Percentiles rank a stretch among this genome's conserved stretches.
These are phyloP conservation scores for Polyplosphaeria fusca DNA, from an alignment of 495 filamentous ascomycete genomes.

Conservation along the genomic window DNA sequence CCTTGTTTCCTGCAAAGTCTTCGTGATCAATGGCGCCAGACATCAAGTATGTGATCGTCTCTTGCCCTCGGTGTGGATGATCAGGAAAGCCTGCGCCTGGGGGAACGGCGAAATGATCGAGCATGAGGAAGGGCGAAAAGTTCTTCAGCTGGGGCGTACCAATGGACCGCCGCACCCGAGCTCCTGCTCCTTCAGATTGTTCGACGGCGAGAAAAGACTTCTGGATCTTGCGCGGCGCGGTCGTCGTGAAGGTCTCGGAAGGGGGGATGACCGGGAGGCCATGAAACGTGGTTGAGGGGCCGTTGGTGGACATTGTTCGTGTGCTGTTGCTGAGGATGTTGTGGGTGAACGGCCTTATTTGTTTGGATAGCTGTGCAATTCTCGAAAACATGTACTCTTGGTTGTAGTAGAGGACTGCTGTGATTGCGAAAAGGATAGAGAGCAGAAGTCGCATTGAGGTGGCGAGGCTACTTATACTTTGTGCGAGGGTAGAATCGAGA, in stretches of 20 bases:
- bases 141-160: conserved; percentile 79
- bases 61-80: conserved; percentile 64
- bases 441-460: conserved; percentile 34
- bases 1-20: conserved; percentile 87
- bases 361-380: conserved; percentile 22
- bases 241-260: conserved; percentile 41
- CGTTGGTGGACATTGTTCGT: conserved; percentile 24
- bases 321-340: conserved; percentile 13
- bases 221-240: conserved; percentile 69
- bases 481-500: conserved; percentile 13
- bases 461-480: conserved; percentile 35
- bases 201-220: conserved; percentile 80
- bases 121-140: conserved; percentile 94
- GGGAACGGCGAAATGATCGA: conserved; percentile 84
- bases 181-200: conserved; percentile 86
- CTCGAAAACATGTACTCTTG: conserved; percentile 34
- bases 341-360: conserved; percentile 10
- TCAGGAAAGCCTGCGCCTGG: conserved; percentile 86
- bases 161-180: conserved; percentile 82
- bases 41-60: conserved; percentile 91
- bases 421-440: conserved; percentile 38
- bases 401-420: conserved; percentile 37
- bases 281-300: conserved; percentile 33
- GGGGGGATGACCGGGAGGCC: conserved; percentile 44
- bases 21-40: conserved; percentile 86